Conservation (phyloP, 768 basidiomycete genomes). For the Gyrodon lividus region DNA sequence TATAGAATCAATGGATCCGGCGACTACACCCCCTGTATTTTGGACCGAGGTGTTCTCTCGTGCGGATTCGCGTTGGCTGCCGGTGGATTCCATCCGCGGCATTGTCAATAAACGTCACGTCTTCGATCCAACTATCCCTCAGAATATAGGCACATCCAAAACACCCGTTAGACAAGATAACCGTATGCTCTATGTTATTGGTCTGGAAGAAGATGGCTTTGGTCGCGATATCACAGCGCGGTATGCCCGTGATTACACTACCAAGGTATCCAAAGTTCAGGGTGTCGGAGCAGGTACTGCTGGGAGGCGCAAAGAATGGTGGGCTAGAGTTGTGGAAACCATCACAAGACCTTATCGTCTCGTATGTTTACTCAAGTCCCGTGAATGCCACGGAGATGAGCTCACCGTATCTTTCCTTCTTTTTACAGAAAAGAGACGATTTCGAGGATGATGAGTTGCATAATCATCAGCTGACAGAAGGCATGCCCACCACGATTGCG, state of each 20-base stretch:
- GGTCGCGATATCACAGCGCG: conserved; percentile 89
- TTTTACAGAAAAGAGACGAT: conserved; percentile 80
- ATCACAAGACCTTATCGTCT: conserved; percentile 79
- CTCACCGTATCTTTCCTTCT: conserved; percentile 5
- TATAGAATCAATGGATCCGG: conserved; percentile 45
- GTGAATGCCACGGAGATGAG: conserved; percentile 18
- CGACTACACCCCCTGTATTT: conserved; percentile 76
- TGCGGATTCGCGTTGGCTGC: conserved; percentile 87
- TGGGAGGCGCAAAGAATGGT: conserved; percentile 80
- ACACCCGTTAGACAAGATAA: conserved; percentile 51
- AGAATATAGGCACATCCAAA: conserved; percentile 17
- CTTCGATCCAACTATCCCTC: conserved; percentile 65
- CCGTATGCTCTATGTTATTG: conserved; percentile 90
- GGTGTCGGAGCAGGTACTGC: conserved; percentile 48
- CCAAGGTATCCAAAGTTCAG: conserved; percentile 80
- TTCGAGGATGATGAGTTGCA: conserved; percentile 89
- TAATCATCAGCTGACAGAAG: conserved; percentile 74
- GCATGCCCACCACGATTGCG: conserved; percentile 86
- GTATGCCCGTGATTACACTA: conserved; percentile 79
- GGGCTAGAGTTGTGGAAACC: conserved; percentile 63
- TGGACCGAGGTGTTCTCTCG: conserved; percentile 98
- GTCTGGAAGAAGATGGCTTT: conserved; percentile 92
- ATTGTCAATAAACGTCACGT: conserved; percentile 77
- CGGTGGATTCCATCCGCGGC: conserved; percentile 84
- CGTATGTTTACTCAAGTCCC: conserved; percentile 44